Conservation (phyloP, 345 rosid genomes). For the Brassica cretica region DNA sequence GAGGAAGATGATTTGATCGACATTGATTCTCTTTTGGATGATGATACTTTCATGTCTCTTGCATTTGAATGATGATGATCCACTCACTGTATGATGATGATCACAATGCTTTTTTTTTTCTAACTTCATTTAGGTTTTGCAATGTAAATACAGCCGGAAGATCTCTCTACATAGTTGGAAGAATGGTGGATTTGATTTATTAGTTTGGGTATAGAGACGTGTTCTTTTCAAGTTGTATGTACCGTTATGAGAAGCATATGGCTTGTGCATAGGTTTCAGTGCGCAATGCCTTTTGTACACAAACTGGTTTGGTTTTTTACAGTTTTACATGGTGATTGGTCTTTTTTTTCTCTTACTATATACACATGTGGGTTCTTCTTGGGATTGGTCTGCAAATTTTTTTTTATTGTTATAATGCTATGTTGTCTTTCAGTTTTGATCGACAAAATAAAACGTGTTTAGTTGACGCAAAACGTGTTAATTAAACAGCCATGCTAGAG, state of each 20-base stretch:
- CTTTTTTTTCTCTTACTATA: not conserved
- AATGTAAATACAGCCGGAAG: slow-evolving; percentile 35
- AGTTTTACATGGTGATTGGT: slow-evolving; percentile 18
- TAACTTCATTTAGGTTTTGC: slow-evolving; percentile 28
- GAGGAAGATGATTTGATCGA: slow-evolving; percentile 53
- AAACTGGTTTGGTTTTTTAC: slow-evolving; percentile 5
- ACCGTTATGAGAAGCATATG: slow-evolving; percentile 16
- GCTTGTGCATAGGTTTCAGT: slow-evolving; percentile 3
- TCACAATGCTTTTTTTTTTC: slow-evolving; percentile 13
- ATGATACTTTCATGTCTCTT: slow-evolving; percentile 72
- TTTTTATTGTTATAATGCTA: not conserved
- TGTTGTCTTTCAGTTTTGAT: not conserved
- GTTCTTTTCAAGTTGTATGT: slow-evolving; percentile 26
- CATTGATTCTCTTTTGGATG: slow-evolving; percentile 69
- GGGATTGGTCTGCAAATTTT: not conserved
- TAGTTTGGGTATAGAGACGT: slow-evolving; percentile 23
- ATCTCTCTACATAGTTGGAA: slow-evolving; percentile 15
- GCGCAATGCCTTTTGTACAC: slow-evolving; percentile 11
- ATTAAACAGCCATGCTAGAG: not conserved
- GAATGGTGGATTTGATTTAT: slow-evolving; percentile 16
- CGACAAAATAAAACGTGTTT: not conserved
- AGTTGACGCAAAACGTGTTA: not conserved
- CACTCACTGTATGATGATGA: slow-evolving; percentile 10
- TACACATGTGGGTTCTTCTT: not conserved
- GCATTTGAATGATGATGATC: slow-evolving; percentile 60